Conservation (phyloP, 306 rosid species). For the Spatholobus suberectus region DNA sequence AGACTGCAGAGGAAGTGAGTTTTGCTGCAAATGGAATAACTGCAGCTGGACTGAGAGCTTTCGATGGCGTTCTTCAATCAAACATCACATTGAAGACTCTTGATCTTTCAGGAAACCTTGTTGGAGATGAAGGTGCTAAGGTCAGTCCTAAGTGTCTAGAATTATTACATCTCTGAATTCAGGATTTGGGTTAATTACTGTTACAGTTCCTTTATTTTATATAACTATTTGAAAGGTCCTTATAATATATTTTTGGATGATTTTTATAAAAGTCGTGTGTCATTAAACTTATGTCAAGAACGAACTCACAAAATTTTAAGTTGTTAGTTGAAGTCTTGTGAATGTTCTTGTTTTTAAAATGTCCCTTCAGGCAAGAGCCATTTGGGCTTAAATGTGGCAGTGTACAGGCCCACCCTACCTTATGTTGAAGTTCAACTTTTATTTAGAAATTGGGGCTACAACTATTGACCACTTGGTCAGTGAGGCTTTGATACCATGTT, state of each 20-base stretch:
- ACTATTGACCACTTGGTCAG: neutral
- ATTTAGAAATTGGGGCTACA: neutral
- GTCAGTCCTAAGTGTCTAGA: slow-evolving; percentile 49
- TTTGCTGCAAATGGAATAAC: slow-evolving; percentile 99
- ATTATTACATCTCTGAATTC: slow-evolving; percentile 28
- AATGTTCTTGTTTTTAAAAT: neutral
- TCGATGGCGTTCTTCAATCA: slow-evolving; percentile 96
- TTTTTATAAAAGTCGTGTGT: neutral
- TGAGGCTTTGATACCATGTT: slow-evolving; percentile 4
- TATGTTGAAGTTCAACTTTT: neutral
- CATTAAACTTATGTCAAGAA: neutral
- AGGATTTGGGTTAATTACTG: slow-evolving; percentile 16
- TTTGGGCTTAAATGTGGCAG: neutral
- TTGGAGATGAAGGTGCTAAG: slow-evolving; percentile 97
- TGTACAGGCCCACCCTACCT: neutral
- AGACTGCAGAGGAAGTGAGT: slow-evolving; percentile 92
- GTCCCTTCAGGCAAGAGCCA: neutral
- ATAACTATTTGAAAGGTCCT: neutral
- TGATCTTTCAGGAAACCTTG: slow-evolving; percentile 93
- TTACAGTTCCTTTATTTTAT: neutral
- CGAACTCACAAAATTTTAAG: neutral
- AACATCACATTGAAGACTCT: slow-evolving; percentile 82
- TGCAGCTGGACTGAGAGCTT: slow-evolving; percentile 85
- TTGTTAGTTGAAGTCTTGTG: neutral
- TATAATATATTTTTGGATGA: neutral